Conservation (phyloP, 257 asterid genomes). For the Lycium ferocissimum region DNA sequence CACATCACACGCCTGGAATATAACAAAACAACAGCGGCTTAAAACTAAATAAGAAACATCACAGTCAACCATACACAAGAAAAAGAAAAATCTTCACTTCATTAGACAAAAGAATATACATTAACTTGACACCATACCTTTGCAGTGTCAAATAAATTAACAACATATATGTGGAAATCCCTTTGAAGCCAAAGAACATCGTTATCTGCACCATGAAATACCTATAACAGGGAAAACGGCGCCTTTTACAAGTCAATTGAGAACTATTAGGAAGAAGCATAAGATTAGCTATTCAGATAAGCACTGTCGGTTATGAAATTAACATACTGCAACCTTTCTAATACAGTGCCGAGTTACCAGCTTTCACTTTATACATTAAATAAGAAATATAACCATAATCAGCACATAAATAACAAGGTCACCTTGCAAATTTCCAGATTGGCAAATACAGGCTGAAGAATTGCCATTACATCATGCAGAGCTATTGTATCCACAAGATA, state of each 20-base stretch:
- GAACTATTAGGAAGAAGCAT: constrained; percentile 10
- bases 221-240: constrained; percentile 52
- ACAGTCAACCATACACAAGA: constrained; percentile 21
- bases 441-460: constrained; percentile 81
- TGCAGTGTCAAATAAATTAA: constrained; percentile 91
- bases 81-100: constrained; percentile 22
- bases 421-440: constrained; percentile 90
- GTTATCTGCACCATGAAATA: constrained; percentile 97
- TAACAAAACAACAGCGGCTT: constrained; percentile 34
- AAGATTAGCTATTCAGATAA: background rate
- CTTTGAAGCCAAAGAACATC: constrained; percentile 99
- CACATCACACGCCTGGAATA: constrained; percentile 84
- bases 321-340: background rate
- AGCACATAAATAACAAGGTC: constrained; percentile 16
- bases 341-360: background rate
- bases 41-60: constrained; percentile 20
- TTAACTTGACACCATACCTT: constrained; percentile 58
- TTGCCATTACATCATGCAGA: constrained; percentile 82
- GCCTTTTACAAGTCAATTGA: background rate
- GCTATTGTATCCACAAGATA: constrained; percentile 65
- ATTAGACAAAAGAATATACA: constrained; percentile 27
- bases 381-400: background rate
- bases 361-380: background rate
- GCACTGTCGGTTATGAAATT: constrained; percentile 5
- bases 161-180: constrained; percentile 93